A percentile compares a stretch with the other conserved stretches of the same genome.
phyloP scores from a whole-genome alignment of 768 basidiomycete species.

The Lentinula raphanica region DNA sequence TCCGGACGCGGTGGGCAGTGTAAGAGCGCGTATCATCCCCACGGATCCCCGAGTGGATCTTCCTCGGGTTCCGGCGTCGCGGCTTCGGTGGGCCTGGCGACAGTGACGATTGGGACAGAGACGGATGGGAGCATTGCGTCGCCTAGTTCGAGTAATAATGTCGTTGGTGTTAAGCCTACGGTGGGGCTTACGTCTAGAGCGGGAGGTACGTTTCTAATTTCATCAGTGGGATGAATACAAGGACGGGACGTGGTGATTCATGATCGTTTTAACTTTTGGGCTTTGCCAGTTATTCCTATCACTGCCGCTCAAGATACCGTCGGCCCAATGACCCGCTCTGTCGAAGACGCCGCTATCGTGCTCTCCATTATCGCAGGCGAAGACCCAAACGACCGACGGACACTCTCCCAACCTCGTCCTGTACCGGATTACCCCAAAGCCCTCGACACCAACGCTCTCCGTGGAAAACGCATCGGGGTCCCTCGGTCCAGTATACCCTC shows the following conservation, averaged over 20 bases:
- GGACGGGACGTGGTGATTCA: too few species aligned
- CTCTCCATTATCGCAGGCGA: constrained; percentile 36
- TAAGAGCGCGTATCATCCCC: constrained; percentile 33
- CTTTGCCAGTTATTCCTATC: constrained; percentile 38
- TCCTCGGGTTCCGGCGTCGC: constrained; percentile 39
- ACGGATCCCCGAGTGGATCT: constrained; percentile 34
- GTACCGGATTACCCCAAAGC: constrained; percentile 39
- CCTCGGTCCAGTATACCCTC: constrained; percentile 30
- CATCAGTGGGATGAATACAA: too few species aligned
- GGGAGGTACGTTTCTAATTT: constrained; percentile 31
- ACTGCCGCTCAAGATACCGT: constrained; percentile 35
- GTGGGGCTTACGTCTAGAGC: constrained; percentile 34
- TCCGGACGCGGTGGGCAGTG: constrained; percentile 49
- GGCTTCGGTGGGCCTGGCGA: constrained; percentile 35
- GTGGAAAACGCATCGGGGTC: constrained; percentile 40
- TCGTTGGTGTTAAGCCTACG: constrained; percentile 37
- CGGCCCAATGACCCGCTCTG: constrained; percentile 31
- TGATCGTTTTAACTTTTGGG: too few species aligned
- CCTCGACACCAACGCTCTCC: constrained; percentile 29
- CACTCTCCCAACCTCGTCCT: constrained; percentile 31
- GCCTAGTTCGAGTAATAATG: constrained; percentile 35
- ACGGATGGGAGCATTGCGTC: constrained; percentile 45
- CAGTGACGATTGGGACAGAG: constrained; percentile 36
- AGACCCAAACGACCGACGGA: constrained; percentile 37
- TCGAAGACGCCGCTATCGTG: constrained; percentile 33